Base-by-base conservation (phyloP, 164 flowering plant genomes). In the Aristolochia californica region DNA sequence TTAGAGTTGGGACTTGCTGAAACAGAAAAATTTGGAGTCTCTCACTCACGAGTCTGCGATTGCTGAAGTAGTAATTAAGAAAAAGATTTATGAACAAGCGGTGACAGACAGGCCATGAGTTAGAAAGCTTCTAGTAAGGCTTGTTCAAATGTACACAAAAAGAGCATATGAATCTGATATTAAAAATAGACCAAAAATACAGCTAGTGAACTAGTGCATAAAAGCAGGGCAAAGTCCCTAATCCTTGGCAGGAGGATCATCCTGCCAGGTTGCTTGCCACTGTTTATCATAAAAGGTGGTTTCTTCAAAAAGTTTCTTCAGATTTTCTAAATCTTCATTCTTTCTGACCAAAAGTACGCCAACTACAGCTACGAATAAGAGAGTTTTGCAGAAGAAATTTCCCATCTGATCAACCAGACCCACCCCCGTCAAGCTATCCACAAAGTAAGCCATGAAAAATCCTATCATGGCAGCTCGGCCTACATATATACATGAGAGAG, bases 201-300 rank as follows among this genome's bases (percentile, higher is more conserved):
- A 34, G 10, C 10, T n/a, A n/a, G n/a, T n/a, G n/a, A n/a, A n/a
- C n/a, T n/a, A n/a, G 40, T 34, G 40, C 40, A 34, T 8, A 34
- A 34, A 34, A 3, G 40, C 5, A 34, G 40, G n/a, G 34, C 23
- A 58, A 43, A 54, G 23, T 17, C 17, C 43, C 62, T 75, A 80
- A 51, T 77, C 74, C 48, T 74, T 70, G 51, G 59, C 60, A 16
- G 83, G 5, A 48, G 57, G 70, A 57, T 87, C 94, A 55, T 89
- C 99, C 67, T 85, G 78, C 97, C 97, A 93, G 18, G 99, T 74
- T 67, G 97, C 99, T 81, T 89, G 99, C 97, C 97, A 89, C 72
- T 93, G 99, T 80, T 89, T 89, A 79, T 93, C 99, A 43, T 93
- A 89, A 63, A 89, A 83, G 22, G 94, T 93, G 16, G 96, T 75